Evolutionary conservation across 2,329 filamentous ascomycete genomes (phyloP), one percentile per base, ranked within the genome.

Genomic region (Lasiodiplodia hormozganensis): DNA sequence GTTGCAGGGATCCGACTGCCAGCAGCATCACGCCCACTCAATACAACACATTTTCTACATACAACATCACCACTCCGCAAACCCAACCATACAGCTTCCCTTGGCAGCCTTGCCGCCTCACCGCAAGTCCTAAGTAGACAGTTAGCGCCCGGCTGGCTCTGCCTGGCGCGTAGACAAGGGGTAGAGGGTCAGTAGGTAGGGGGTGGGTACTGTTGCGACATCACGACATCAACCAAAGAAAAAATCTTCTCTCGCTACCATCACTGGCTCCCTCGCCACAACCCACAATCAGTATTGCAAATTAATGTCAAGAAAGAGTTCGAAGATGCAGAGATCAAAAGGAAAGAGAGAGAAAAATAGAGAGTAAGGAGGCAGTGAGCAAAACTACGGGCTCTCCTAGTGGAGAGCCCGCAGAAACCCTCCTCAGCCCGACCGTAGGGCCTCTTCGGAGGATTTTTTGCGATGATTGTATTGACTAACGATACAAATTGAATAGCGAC

Each of bases 11-110:
- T 62, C 40, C 25, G 56, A 8, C 21, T 57, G 56, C 36, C 58
- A 31, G 47, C 36, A 62, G 40, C 57, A 28, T 25, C 16, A 18
- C 36, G 23, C 38, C 57, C 57, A 25, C 23, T 40, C 38, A 62
- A 58, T 49, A 62, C 57, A 62, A 62, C 57, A 40, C 49, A 40
- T 62, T 62, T 62, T 38, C 57, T 62, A 38, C 40, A 38, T 62
- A 28, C 57, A 38, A 62, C 57, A 23, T 62, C 57, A 40, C 57
- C 57, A 31, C 57, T 62, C 57, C 49, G 57, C 57, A 23, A 23
- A 3, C 23, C 23, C 2, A 3, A 3, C 23, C 23, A 3, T 23
- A 23, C 23, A 3, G 23, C 23, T 23, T 23, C 23, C 23, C 23
- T 23, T 23, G 23, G 23, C 3, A 23, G 23, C 23, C 23, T 23